Evolutionary conservation across 2,329 filamentous ascomycete genomes (phyloP).

Genomic region (Hymenoscyphus scutula): DNA sequence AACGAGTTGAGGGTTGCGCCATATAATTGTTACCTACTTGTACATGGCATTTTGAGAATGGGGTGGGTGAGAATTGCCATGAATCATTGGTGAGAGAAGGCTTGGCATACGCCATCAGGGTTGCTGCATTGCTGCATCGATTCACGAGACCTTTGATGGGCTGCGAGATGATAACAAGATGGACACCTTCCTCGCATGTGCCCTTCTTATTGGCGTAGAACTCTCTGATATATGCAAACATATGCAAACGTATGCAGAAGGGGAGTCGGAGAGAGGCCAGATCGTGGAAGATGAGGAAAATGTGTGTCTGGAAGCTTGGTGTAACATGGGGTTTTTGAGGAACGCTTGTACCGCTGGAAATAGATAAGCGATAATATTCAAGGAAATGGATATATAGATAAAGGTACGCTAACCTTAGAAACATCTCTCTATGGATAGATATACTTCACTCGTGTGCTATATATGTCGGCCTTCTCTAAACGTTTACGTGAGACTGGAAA

Average conservation of each 20-base stretch:
- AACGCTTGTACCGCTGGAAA: constrained; percentile 4
- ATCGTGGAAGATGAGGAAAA: neutral
- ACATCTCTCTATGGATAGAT: too few species aligned
- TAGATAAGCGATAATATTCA: too few species aligned
- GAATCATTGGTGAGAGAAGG: neutral
- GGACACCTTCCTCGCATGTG: neutral
- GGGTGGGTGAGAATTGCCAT: neutral
- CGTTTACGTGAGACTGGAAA: too few species aligned
- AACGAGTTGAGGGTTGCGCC: neutral
- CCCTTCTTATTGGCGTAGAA: neutral
- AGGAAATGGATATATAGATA: too few species aligned
- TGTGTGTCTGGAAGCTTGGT: neutral
- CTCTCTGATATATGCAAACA: neutral
- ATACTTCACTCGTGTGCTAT: too few species aligned
- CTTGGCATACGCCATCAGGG: neutral
- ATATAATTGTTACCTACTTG: neutral
- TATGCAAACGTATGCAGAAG: too few species aligned
- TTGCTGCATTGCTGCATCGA: constrained; percentile 1
- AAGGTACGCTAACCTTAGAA: too few species aligned
- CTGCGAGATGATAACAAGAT: neutral
- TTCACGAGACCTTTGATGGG: constrained; percentile 8
- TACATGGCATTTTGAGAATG: neutral
- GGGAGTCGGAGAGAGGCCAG: too few species aligned
- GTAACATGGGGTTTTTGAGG: neutral
- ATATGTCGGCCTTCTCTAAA: too few species aligned